A percentile compares a stretch with the other conserved stretches of the same genome.
These are phyloP conservation scores for Tolypocladium inflatum DNA, from an alignment of 2,329 filamentous ascomycete species.

Conservation along the genomic window DNA sequence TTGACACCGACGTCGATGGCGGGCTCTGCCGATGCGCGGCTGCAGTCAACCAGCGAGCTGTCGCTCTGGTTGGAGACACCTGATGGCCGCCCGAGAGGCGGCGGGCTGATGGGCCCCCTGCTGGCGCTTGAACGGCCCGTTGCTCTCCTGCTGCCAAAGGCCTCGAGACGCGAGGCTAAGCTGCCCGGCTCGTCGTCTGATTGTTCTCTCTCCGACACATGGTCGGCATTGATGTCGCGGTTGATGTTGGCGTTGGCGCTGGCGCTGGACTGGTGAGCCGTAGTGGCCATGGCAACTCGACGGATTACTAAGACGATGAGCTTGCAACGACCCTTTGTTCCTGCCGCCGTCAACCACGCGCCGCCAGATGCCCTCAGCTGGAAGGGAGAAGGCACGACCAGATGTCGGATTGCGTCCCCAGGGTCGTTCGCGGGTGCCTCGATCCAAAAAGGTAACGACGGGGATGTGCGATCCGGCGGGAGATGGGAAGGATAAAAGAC, in stretches of 20 bases:
- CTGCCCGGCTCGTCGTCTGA: neutral
- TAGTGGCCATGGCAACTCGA: neutral
- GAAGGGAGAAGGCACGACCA: neutral
- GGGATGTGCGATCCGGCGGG: neutral
- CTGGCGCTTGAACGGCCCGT: constrained; percentile 2
- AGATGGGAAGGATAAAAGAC: neutral
- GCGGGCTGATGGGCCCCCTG: constrained; percentile 17
- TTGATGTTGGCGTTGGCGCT: neutral
- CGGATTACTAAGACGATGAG: neutral
- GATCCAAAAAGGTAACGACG: neutral
- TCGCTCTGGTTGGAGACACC: neutral
- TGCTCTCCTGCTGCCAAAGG: constrained; percentile 1
- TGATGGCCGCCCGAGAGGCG: constrained; percentile 13
- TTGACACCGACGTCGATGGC: neutral
- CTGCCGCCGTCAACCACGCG: neutral
- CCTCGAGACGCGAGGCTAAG: constrained; percentile 1
- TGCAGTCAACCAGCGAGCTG: constrained; percentile 1
- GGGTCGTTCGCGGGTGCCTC: neutral
- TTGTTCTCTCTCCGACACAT: neutral
- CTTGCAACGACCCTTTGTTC: neutral
- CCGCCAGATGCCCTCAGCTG: neutral
- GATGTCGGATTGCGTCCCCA: neutral
- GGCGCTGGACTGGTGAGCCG: neutral
- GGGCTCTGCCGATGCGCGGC: neutral
- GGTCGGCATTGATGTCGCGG: neutral